These are phyloP conservation scores for Ogataea corticis DNA, from an alignment of 805 yeast species.

Conservation along the genomic window DNA sequence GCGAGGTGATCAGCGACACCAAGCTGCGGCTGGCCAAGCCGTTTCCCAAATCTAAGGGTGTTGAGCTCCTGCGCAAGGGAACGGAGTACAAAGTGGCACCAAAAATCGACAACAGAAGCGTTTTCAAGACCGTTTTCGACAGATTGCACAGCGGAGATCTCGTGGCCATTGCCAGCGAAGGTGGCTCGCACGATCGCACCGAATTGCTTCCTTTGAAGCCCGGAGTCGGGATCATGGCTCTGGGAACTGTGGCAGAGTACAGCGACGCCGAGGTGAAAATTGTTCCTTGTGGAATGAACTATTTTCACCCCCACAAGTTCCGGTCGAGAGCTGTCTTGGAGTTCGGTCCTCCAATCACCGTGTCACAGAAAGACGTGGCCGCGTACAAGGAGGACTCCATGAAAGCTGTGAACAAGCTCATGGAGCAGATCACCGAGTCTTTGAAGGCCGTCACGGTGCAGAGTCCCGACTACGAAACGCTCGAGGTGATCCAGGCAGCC, in stretches of 20 bases:
- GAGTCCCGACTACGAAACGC: constrained; percentile 83
- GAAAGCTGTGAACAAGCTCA: constrained; percentile 66
- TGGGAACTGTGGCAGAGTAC: constrained; percentile 77
- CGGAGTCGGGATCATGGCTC: constrained; percentile 97
- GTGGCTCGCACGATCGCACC: constrained; percentile 97
- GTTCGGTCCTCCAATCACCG: constrained; percentile 82
- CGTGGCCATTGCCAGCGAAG: constrained; percentile 95
- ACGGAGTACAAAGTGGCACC: constrained; percentile 68
- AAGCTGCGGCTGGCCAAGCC: constrained; percentile 67
- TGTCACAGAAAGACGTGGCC: constrained; percentile 58
- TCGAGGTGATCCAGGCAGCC: constrained; percentile 90
- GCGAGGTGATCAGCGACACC: constrained; percentile 68
- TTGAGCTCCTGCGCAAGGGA: constrained; percentile 48
- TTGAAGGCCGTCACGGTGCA: constrained; percentile 81
- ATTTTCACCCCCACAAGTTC: constrained; percentile 93
- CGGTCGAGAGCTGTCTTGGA: constrained; percentile 94
- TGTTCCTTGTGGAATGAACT: constrained; percentile 96
- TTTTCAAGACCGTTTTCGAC: constrained; percentile 78
- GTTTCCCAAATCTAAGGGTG: constrained; percentile 54
- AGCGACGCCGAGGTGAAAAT: constrained; percentile 74
- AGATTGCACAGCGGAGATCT: constrained; percentile 72
- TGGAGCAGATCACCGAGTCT: constrained; percentile 66
- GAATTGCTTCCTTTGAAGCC: constrained; percentile 90
- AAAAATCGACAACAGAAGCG: constrained; percentile 77
- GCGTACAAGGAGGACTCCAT: constrained; percentile 66